Conservation (phyloP, 371 early-diverging fungal genomes). For the Massospora cicadina region DNA sequence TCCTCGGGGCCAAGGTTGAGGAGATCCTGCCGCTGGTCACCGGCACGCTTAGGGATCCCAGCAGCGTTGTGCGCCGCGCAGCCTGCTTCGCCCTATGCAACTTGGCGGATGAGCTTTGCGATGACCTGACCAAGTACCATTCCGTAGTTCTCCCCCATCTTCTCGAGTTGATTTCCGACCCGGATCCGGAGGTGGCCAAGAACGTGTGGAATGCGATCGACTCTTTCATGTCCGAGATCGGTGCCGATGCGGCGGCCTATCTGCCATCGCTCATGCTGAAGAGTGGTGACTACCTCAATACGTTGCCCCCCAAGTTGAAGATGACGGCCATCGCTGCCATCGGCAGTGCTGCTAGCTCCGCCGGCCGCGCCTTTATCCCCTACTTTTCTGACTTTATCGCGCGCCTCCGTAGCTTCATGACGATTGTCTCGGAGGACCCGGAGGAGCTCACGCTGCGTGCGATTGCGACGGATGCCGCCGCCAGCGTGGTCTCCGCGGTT, state of each 20-base stretch:
- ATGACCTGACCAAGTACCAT: conserved; percentile 61
- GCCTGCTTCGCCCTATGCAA: conserved; percentile 75
- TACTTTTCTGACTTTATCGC: conserved; percentile 59
- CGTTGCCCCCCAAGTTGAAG: conserved; percentile 39
- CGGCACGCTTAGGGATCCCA: conserved; percentile 59
- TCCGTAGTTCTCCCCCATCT: conserved; percentile 61
- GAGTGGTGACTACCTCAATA: conserved; percentile 45
- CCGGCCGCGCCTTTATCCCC: conserved; percentile 48
- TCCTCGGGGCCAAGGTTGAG: conserved; percentile 45
- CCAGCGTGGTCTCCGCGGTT: conserved; percentile 70
- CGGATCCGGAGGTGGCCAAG: conserved; percentile 45
- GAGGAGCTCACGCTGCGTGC: conserved; percentile 39
- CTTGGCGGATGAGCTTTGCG: conserved; percentile 61
- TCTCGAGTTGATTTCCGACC: conserved; percentile 59
- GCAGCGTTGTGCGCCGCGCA: conserved; percentile 57
- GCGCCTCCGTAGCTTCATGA: conserved; percentile 51
- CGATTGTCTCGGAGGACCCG: conserved; percentile 41
- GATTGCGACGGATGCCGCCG: conserved; percentile 71
- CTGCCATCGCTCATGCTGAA: conserved; percentile 64
- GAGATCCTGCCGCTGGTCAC: conserved; percentile 56
- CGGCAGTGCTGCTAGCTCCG: conserved; percentile 74
- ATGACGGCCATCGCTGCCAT: conserved; percentile 63
- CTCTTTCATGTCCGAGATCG: conserved; percentile 61
- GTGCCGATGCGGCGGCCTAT: conserved; percentile 57
- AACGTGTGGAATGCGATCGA: conserved; percentile 72